These are phyloP conservation scores for Candida khao-thaluensis DNA, from an alignment of 805 yeast species.

Conservation along the genomic window DNA sequence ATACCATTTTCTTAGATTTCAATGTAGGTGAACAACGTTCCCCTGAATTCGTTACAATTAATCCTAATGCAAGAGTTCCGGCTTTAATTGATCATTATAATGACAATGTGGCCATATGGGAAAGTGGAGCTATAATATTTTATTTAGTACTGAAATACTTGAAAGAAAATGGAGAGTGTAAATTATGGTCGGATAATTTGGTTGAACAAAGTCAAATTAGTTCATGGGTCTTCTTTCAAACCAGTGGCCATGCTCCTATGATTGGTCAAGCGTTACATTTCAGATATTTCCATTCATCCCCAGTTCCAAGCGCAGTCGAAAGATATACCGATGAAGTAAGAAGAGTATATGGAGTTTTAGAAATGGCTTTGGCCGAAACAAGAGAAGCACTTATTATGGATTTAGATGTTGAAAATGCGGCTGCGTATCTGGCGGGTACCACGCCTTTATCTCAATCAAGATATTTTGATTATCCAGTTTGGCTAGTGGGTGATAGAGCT, in stretches of 20 bases:
- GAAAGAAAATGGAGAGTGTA: constrained; percentile 63
- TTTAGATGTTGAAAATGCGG: constrained; percentile 81
- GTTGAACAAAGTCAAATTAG: constrained; percentile 81
- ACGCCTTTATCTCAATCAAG: constrained; percentile 82
- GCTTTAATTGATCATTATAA: constrained; percentile 86
- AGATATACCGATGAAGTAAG: constrained; percentile 90
- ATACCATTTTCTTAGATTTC: constrained; percentile 83
- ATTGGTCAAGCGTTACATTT: constrained; percentile 96
- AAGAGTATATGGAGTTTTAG: constrained; percentile 89
- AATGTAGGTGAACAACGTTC: constrained; percentile 88
- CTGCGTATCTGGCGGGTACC: constrained; percentile 83
- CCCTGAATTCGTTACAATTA: constrained; percentile 89
- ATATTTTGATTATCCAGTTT: constrained; percentile 89
- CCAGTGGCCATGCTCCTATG: constrained; percentile 98
- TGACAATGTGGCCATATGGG: constrained; percentile 86
- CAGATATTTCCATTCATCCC: constrained; percentile 82
- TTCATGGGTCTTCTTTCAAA: constrained; percentile 91
- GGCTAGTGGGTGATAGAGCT: constrained; percentile 84
- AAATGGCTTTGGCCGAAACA: constrained; percentile 91
- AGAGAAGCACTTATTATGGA: constrained; percentile 90
- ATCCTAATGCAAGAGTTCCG: constrained; percentile 95
- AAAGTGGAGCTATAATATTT: constrained; percentile 86
- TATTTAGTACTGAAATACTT: constrained; percentile 72
- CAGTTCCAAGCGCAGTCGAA: constrained; percentile 85
- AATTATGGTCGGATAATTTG: constrained; percentile 76